A percentile compares a stretch with the other conserved stretches of the same genome.
Conservation (phyloP, 805 yeast species). For the Saturnispora zaruensis region DNA sequence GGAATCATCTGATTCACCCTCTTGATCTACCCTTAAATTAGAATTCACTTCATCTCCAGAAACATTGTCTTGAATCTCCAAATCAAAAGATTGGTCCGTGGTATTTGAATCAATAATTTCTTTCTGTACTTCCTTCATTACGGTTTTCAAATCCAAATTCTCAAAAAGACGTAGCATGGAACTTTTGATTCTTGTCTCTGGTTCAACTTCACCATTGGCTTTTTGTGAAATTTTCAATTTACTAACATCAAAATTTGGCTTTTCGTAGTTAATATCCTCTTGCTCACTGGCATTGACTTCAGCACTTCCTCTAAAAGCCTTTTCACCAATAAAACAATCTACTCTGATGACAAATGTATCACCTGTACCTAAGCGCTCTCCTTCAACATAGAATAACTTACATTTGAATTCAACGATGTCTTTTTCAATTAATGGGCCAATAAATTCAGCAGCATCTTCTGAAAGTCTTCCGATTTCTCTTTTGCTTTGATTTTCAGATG, state of each 20-base stretch:
- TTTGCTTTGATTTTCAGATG: constrained; percentile 14
- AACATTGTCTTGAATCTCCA: constrained; percentile 10
- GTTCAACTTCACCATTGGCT: constrained; percentile 4
- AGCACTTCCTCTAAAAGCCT: constrained; percentile 5
- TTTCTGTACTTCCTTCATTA: not conserved
- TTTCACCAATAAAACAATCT: constrained; percentile 45
- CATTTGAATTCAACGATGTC: constrained; percentile 47
- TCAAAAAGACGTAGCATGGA: constrained; percentile 15
- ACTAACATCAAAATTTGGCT: not conserved
- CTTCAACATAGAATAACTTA: constrained; percentile 46
- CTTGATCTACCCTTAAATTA: not conserved
- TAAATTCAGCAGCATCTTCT: constrained; percentile 54
- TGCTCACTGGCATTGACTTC: constrained; percentile 23
- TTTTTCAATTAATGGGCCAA: constrained; percentile 57
- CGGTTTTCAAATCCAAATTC: constrained; percentile 9
- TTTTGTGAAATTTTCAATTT: constrained; percentile 8
- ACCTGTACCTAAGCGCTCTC: constrained; percentile 56
- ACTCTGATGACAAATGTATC: constrained; percentile 65
- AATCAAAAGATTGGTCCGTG: constrained; percentile 12
- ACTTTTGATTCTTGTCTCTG: constrained; percentile 11
- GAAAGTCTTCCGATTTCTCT: constrained; percentile 73
- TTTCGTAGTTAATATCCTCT: constrained; percentile 5
- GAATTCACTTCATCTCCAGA: constrained; percentile 3
- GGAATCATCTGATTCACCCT: constrained; percentile 8
- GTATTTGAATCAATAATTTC: not conserved